Evolutionary conservation across 2,329 filamentous ascomycete genomes (phyloP), one percentile per base, ranked within the genome.

Genomic region (Penicillium sumatraense): DNA sequence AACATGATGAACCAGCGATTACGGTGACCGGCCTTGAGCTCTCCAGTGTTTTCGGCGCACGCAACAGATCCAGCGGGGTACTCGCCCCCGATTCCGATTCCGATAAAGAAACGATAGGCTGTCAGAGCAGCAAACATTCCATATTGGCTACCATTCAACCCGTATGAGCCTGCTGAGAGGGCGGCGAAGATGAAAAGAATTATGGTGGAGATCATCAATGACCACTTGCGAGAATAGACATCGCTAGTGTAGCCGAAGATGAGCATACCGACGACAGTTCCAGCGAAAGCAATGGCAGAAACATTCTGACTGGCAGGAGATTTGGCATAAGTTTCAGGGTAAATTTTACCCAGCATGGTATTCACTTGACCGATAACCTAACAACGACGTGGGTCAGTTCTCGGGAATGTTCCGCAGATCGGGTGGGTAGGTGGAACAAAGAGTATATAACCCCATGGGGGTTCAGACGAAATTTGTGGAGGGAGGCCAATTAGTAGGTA

Each of bases 1-100:
- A 95, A 96, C 61, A 96, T 81, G 65, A 93, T 90, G 69, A 93
- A 97, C 91, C 91, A 96, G 35, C 89, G 82, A 70, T 97, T 93
- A n/a, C 93, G 82, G 14, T 89, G 88, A 10, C 93, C 93, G 14
- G 77, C 73, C 72, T 91, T 91, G 56, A 97, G 80, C 70, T 96
- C 91, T 20, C 90, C 90, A 0, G 89, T 93, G 4, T 88, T 89
- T 74, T 97, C 93, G 2, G 92, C 90, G 50, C 86, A 89, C 2
- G 89, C 90, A 0, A 97, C 93, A 56, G 86, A 90, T 3, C 93
- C 93, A 1, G 74, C 74, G 26, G 77, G 76, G 53, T 74, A 74
- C 73, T 75, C 79, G 81, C 75, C 89, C 14, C 81, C 91, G 49
- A 96, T 93, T n/a, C 90, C 89, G 58, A 91, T 85, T 21, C 89